Base-by-base conservation (phyloP, 169 alveolate genomes). In the Plasmodium relictum region DNA sequence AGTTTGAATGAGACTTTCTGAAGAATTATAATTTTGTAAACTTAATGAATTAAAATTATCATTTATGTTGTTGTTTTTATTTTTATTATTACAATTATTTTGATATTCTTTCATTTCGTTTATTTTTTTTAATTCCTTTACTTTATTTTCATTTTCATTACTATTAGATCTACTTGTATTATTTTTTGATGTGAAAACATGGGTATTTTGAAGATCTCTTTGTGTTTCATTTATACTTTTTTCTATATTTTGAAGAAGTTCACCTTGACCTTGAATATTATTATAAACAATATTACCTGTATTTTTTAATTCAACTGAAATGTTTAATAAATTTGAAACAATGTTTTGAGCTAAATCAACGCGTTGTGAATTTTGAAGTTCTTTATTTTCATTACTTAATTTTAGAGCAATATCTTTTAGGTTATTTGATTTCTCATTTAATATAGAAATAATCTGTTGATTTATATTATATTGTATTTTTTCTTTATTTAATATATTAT, bases 201-300 rank as follows among this genome's bases (percentile, higher is more conserved):
- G 69, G 39, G 18, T 31, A 54, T 16, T 54, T 83, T 54, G 16
- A 31, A 83, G 22, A 6, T 52, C 42, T n/a, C 54, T 41, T 18
- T 69, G 73, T 22, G 91, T 83, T n/a, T 66, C 18, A 16, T 39
- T 54, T 0, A 83, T 50, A 18, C 37, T 83, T 7, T 83, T 68
- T 14, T 83, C 91, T 1, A 83, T 68, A 1, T 18, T 54, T 37
- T 83, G 91, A 6, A 83, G 24, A 0, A 83, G 18, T 7, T 83
- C 91, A 39, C 91, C 91, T 56, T 83, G 91, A 52, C 91, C 91
- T 18, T 83, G 91, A 10, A 83, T 83, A 41, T 83, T 83, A 54
- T 66, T 83, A 68, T 83, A 83, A 44, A 83, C 91, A n/a, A 83
- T 83, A 83, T 83, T 83, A 9, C 91, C 91, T 12, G 91, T 83